Conservation (phyloP, 192 early-diverging fungal genomes). For the Umbelopsis sp. region DNA sequence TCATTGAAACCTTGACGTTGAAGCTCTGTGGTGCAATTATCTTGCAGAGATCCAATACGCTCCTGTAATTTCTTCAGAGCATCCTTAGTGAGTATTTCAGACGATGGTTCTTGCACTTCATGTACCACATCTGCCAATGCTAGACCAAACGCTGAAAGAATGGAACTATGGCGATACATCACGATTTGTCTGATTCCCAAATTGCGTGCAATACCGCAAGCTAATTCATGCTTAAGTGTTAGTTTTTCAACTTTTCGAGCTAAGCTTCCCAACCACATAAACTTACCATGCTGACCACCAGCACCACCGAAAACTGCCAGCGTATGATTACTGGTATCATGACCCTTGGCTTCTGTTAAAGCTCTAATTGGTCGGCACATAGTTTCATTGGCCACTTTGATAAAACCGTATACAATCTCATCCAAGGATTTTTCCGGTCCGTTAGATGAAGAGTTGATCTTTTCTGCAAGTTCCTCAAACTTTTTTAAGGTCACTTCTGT, state of each 20-base stretch:
- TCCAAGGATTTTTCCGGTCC: slow-evolving; percentile 70
- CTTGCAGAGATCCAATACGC: slow-evolving; percentile 55
- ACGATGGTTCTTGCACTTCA: slow-evolving; percentile 86
- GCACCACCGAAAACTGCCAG: slow-evolving; percentile 95
- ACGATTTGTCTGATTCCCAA: slow-evolving; percentile 86
- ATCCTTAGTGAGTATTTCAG: slow-evolving; percentile 46
- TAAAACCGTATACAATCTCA: slow-evolving; percentile 92
- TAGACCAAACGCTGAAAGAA: slow-evolving; percentile 94
- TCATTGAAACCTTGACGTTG: slow-evolving; percentile 70
- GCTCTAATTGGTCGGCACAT: slow-evolving; percentile 96
- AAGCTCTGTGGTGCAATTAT: slow-evolving; percentile 55
- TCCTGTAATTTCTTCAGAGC: slow-evolving; percentile 48
- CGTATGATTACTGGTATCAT: slow-evolving; percentile 81
- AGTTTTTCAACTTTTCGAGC: neutral
- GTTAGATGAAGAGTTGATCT: slow-evolving; percentile 64
- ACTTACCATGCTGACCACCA: slow-evolving; percentile 82
- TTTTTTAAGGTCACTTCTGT: slow-evolving; percentile 55
- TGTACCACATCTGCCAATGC: slow-evolving; percentile 89
- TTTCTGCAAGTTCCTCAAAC: slow-evolving; percentile 66
- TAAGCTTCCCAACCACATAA: neutral
- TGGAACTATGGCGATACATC: slow-evolving; percentile 86
- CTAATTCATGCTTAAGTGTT: slow-evolving; percentile 28
- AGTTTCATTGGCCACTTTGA: slow-evolving; percentile 94
- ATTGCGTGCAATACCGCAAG: slow-evolving; percentile 87
- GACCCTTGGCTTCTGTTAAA: slow-evolving; percentile 91